phyloP scores from a whole-genome alignment of 192 early-diverging fungal genomes.

The Diversispora epigaea region DNA sequence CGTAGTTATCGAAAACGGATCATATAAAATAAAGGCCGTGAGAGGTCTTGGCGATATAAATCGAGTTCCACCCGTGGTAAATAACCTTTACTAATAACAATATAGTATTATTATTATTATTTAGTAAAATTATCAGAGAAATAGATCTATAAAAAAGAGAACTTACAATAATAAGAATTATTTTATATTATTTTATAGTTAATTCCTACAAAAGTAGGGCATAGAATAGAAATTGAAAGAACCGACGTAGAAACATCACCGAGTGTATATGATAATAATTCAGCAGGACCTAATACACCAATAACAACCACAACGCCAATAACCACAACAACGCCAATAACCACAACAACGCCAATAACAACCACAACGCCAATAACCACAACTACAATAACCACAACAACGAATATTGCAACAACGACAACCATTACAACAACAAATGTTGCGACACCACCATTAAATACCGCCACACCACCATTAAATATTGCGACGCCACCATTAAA shows the following conservation, averaged over 20 bases:
- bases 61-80: conserved; percentile 64
- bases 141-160: neutral
- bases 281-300: neutral
- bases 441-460: too few relatives aligned
- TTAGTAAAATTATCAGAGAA: too few relatives aligned
- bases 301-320: too few relatives aligned
- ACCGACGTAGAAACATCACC: neutral
- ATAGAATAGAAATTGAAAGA: neutral
- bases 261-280: neutral
- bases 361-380: too few relatives aligned
- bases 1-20: conserved; percentile 87
- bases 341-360: too few relatives aligned
- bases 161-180: neutral
- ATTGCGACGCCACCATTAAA: too few relatives aligned
- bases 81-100: conserved; percentile 26
- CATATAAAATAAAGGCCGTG: conserved; percentile 73
- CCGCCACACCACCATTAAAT: too few relatives aligned
- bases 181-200: neutral
- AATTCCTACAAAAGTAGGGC: neutral
- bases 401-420: too few relatives aligned
- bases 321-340: too few relatives aligned
- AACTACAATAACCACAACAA: too few relatives aligned
- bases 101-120: neutral
- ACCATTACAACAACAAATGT: too few relatives aligned
- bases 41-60: conserved; percentile 75